phyloP scores from a whole-genome alignment of 2,329 filamentous ascomycete genomes.

The Hypomyces perniciosus region DNA sequence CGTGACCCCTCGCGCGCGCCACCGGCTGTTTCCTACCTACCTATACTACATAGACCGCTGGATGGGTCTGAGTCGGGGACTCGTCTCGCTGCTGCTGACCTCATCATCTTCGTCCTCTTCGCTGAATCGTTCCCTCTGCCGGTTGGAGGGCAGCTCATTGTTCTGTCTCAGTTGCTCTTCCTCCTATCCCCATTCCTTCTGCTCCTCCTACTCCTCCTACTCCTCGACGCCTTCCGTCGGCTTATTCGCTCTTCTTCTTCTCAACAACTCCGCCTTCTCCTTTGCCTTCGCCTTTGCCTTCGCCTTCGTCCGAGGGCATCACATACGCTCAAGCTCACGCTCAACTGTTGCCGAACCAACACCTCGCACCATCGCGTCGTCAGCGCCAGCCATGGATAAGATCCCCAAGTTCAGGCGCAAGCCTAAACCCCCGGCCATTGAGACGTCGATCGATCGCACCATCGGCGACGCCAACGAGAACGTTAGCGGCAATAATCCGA shows the following conservation, averaged over 20 bases:
- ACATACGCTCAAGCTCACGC: constrained; percentile 13
- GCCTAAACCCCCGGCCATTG: constrained; percentile 38
- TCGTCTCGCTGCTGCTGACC: not conserved
- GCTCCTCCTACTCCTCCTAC: not conserved
- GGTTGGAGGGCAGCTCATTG: no score
- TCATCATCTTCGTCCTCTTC: not conserved
- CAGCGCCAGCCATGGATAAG: constrained; percentile 32
- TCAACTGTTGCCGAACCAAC: not conserved
- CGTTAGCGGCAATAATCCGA: constrained; percentile 20
- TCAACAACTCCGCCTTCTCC: not conserved
- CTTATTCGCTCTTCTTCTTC: constrained; percentile 2
- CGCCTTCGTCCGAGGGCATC: constrained; percentile 6
- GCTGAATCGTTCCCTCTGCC: not conserved
- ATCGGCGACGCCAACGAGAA: constrained; percentile 22
- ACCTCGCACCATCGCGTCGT: not conserved
- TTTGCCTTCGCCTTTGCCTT: constrained; percentile 1
- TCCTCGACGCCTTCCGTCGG: not conserved
- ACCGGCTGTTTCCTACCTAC: no score
- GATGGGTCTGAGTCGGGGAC: not conserved
- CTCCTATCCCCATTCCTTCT: constrained; percentile 2
- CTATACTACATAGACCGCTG: no score
- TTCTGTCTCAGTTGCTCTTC: not conserved
- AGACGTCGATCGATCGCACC: constrained; percentile 33
- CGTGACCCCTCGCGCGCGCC: constrained; percentile 1
- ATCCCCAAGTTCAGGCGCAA: constrained; percentile 39